These are phyloP conservation scores for Trametes gibbosa DNA, from an alignment of 768 basidiomycete species.

Conservation along the genomic window DNA sequence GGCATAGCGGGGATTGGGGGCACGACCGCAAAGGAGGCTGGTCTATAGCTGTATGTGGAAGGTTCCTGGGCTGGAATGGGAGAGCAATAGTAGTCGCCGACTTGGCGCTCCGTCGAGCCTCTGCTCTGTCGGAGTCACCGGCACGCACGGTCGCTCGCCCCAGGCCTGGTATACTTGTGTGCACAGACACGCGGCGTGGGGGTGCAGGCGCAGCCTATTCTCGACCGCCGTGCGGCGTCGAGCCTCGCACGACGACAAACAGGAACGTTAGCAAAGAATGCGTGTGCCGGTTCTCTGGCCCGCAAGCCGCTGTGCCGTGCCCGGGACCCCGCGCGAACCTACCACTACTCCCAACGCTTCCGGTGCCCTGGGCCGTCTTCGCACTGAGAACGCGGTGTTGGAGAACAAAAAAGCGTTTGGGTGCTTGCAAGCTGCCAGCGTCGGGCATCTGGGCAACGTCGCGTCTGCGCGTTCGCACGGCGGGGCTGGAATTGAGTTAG, in stretches of 20 bases:
- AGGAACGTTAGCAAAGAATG: background rate
- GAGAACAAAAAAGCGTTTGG: no score
- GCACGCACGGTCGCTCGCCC: background rate
- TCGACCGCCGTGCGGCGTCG: background rate
- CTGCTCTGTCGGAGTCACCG: background rate
- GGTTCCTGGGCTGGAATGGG: background rate
- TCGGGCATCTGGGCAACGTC: no score
- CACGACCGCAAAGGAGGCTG: slow-evolving; percentile 41
- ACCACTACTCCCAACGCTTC: background rate
- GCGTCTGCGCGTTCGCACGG: background rate
- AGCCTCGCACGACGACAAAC: slow-evolving; percentile 2
- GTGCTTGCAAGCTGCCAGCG: no score
- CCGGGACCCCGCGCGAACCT: slow-evolving; percentile 8
- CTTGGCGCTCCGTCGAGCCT: slow-evolving; percentile 11
- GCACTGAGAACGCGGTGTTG: background rate
- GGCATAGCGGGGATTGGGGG: slow-evolving; percentile 52
- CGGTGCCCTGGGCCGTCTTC: background rate
- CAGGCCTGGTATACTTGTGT: background rate
- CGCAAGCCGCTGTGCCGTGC: slow-evolving; percentile 8
- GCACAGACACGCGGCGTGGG: background rate
- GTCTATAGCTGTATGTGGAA: slow-evolving; percentile 24
- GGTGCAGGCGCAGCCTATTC: background rate
- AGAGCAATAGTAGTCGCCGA: background rate
- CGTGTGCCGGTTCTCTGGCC: slow-evolving; percentile 6
- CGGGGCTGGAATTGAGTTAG: slow-evolving; percentile 16